A percentile compares a stretch with the other conserved stretches of the same genome.
These are phyloP conservation scores for Geranium brycei DNA, from an alignment of 345 rosid genomes.

Conservation along the genomic window DNA sequence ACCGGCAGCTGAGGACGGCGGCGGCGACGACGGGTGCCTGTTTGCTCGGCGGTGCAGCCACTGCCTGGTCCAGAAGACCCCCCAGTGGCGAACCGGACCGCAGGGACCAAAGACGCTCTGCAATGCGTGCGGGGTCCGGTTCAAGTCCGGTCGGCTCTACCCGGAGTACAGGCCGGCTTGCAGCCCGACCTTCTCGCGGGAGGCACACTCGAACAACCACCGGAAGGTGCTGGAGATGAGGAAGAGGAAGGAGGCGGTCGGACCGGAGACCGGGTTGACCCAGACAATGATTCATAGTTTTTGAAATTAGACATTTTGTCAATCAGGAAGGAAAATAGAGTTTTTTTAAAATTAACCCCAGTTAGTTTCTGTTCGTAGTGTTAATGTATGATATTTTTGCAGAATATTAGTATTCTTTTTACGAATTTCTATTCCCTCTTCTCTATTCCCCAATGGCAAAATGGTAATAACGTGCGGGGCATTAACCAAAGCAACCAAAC, in stretches of 20 bases:
- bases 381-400: constrained; percentile 21
- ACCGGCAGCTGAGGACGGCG: constrained; percentile 7
- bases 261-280: not conserved
- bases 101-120: constrained; percentile 45
- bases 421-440: not conserved
- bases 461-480: not conserved
- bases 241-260: constrained; percentile 21
- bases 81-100: constrained; percentile 58
- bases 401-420: not conserved
- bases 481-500: not conserved
- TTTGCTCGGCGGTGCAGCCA: constrained; percentile 39
- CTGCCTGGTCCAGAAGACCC: constrained; percentile 45
- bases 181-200: constrained; percentile 39
- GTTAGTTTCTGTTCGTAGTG: constrained; percentile 15
- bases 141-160: constrained; percentile 46
- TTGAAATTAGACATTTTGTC: not conserved
- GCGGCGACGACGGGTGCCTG: constrained; percentile 13
- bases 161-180: constrained; percentile 57
- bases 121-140: constrained; percentile 54
- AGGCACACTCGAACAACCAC: constrained; percentile 41
- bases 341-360: not conserved
- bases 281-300: not conserved
- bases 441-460: too few species aligned
- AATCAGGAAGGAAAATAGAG: too few species aligned
- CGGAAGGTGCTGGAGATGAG: constrained; percentile 46